phyloP scores from a whole-genome alignment of 306 rosid genomes.

The Sicyos edulis region DNA sequence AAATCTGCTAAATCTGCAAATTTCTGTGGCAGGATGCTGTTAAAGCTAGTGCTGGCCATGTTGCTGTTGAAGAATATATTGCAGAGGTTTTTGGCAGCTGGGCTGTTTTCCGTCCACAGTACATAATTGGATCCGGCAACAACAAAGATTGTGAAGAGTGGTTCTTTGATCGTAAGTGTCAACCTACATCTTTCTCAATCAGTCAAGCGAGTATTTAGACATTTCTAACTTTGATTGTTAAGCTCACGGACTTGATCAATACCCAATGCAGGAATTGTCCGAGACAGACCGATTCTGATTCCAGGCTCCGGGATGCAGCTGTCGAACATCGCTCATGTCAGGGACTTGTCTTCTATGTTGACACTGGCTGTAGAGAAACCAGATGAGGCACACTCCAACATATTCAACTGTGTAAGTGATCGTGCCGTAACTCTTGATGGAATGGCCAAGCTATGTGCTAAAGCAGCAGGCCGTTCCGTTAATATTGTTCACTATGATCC shows the following conservation, averaged over 20 bases:
- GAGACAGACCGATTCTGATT: constrained; percentile 80
- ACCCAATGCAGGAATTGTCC: constrained; percentile 59
- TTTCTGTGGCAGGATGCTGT: constrained; percentile 56
- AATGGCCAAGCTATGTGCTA: constrained; percentile 81
- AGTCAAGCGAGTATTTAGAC: not conserved
- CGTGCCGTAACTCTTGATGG: constrained; percentile 90
- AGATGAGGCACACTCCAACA: constrained; percentile 49
- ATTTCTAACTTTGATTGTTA: not conserved
- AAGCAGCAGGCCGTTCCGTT: constrained; percentile 75
- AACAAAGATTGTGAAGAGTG: constrained; percentile 95
- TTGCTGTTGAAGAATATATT: constrained; percentile 76
- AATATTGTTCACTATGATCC: constrained; percentile 83
- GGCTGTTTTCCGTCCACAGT: constrained; percentile 81
- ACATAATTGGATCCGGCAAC: constrained; percentile 95
- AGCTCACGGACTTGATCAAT: constrained; percentile 4
- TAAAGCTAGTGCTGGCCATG: constrained; percentile 82
- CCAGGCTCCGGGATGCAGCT: constrained; percentile 92
- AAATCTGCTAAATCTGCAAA: not conserved
- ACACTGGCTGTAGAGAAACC: constrained; percentile 79
- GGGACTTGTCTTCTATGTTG: constrained; percentile 80
- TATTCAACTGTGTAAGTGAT: constrained; percentile 74
- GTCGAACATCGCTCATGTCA: constrained; percentile 70
- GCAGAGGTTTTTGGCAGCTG: constrained; percentile 57
- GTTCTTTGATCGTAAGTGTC: constrained; percentile 94
- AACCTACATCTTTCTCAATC: not conserved